Base-by-base conservation (phyloP, 192 early-diverging fungal species). In the Haplosporangium gracile region DNA sequence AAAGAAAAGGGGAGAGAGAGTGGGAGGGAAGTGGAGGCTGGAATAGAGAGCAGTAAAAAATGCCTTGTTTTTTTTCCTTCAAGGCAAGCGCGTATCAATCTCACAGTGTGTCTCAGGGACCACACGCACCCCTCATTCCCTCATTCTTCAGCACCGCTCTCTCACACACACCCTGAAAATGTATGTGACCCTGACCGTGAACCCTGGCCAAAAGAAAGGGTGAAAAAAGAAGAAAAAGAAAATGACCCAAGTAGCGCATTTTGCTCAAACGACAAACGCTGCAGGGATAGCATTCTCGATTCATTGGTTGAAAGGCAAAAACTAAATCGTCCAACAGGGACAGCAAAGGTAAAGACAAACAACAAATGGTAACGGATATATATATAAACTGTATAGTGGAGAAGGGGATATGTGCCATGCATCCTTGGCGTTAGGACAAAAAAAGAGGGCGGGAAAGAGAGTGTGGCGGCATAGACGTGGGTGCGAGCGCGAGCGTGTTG, bases 141-240 rank as follows among this genome's bases (percentile, higher is more conserved):
- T 8, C 60, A 65, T 32, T 65, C 60, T 65, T 65, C 60, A 65
- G 29, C 11, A 65, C 32, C 60, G 15, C 60, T 32, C 26, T 29
- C 11, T 57, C 0, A 2, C 24, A 26, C 8, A 4, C 57, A 60
- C 60, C 60, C 60, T 65, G 26, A 65, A 65, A 65, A 65, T 45
- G 43, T 45, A 65, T 65, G 26, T 65, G 60, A 65, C 60, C 60
- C 60, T 65, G 60, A 32, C 29, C 60, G 10, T 65, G 60, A 65
- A 65, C 60, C 60, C 60, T 65, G 60, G 7, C 29, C n/a, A 65
- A 65, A 57, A 6, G 60, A 29, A 51, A 51, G 49, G 20, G 49
- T 18, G 49, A 18, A 1, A 51, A 16, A 49, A 18, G 29, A 4
- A 32, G 13, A 15, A n/a, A n/a, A 22, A 57, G n/a, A n/a, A 24